Base-by-base conservation (phyloP, 805 yeast genomes). In the Brettanomyces sp. region DNA sequence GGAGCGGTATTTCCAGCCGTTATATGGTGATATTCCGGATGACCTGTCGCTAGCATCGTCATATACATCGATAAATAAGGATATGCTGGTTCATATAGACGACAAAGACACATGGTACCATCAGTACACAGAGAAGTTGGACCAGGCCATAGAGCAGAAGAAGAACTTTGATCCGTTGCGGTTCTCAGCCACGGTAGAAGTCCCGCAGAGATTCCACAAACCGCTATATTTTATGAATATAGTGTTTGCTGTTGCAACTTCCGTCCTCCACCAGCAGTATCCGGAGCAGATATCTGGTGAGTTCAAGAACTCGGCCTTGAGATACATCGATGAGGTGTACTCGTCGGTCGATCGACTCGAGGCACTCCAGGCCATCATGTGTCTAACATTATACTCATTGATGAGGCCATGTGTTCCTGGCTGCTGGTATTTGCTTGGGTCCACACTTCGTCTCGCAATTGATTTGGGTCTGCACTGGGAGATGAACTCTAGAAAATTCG, bases 371-470 rank as follows among this genome's bases (percentile, higher is more conserved):
- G 89, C 90, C 0, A 67, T 85, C 12, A 59, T 89, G 14, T 66
- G 86, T 12, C 64, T 85, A 38, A 78, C 91, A 0, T 58, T 82
- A 4, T 89, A 84, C 58, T 79, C 95, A 1, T 71, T 83, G 33
- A 87, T 89, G 95, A 72, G 95, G 47, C 96, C 96, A 0, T 81
- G 91, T 1, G 77, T 77, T 12, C 95, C 96, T 0, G 93, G 95
- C 3, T 87, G 86, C n/a, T 89, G 97, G 97, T 86, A 86, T 59
- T 78, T 85, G 4, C 66, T 86, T 51, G 96, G 96, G 0, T 77
- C 86, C 1, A 89, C 91, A 0, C 63, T 87, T 43, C 71, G 96
- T 49, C 63, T 86, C 43, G 80, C 91, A 54, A 86, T 88, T 28
- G 96, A 89, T 62, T 62, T 89, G 49, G 96, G 95, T 1, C 67